Evolutionary conservation across 2,329 filamentous ascomycete genomes (phyloP).

Genomic region (Fusarium guadeloupense): DNA sequence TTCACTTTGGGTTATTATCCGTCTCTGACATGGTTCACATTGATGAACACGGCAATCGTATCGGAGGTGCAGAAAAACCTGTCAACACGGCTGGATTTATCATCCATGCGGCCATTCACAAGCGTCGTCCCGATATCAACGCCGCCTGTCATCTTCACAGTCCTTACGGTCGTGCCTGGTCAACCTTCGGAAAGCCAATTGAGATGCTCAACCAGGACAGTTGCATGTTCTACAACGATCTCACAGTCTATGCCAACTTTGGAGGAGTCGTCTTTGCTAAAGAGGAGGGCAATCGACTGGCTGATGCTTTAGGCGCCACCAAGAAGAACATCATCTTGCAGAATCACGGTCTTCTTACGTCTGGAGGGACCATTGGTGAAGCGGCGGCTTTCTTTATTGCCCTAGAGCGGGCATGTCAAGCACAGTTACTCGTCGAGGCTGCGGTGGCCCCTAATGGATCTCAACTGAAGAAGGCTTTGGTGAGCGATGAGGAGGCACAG

Average conservation of each 20-base stretch:
- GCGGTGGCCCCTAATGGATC: conserved; percentile 51
- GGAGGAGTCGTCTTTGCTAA: conserved; percentile 62
- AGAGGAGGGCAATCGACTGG: conserved; percentile 70
- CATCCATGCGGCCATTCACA: conserved; percentile 73
- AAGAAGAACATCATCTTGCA: conserved; percentile 70
- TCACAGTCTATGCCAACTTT: conserved; percentile 68
- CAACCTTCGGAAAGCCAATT: conserved; percentile 66
- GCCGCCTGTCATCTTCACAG: conserved; percentile 74
- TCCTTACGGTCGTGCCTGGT: conserved; percentile 72
- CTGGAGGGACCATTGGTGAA: conserved; percentile 74
- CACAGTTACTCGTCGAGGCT: conserved; percentile 73
- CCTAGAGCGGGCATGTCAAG: conserved; percentile 72
- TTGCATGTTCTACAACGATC: conserved; percentile 68
- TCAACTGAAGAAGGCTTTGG: conserved; percentile 47
- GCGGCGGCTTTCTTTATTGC: conserved; percentile 74
- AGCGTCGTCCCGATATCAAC: conserved; percentile 68
- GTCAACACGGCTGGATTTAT: conserved; percentile 75
- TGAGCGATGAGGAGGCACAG: conserved; percentile 53
- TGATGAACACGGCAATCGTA: conserved; percentile 64
- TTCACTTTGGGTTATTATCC: conserved; percentile 71
- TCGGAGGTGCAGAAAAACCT: conserved; percentile 67
- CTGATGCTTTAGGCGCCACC: conserved; percentile 64
- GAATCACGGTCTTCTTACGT: conserved; percentile 76
- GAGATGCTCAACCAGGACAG: conserved; percentile 76
- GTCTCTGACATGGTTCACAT: conserved; percentile 74